Evolutionary conservation across 352 stramenopile genomes (phyloP), one percentile per base, ranked within the genome.

Genomic region (Pythium graminicola): DNA sequence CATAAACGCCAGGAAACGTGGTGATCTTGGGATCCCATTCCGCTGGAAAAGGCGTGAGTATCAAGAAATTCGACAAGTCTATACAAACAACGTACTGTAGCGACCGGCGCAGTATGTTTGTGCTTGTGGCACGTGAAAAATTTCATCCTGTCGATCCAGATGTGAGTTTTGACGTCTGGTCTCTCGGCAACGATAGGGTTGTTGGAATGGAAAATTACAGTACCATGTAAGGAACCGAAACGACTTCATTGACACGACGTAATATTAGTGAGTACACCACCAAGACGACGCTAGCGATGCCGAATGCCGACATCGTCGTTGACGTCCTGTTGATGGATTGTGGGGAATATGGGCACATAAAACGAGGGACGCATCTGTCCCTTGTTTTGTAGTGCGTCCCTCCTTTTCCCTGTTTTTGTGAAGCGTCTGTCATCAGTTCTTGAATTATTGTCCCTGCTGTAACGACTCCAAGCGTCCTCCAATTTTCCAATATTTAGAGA

Each of bases 11-110:
- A 5, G 89, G 89, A 35, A 95, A 95, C 27, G 89, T 97, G 31
- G 89, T 96, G 67, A 97, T 96, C 69, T 97, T 96, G 9, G 83
- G 67, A 38, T 97, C 82, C 89, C 89, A 96, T 36, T 83, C 69
- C 22, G 67, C 83, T 94, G 26, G 10, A 22, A 14, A 32, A n/a
- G 2, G 3, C 16, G 22, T 47, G 9, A 32, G 22, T 47, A 47
- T n/a, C 14, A 24, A 47, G 13, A 45, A 17, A 6, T 54, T 1
- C 10, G 16, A 49, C 41, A 14, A 43, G 11, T 35, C 17, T 17
- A 46, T 4, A 10, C 6, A 60, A 13, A 11, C 2, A 11, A 67
- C 71, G 33, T 50, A 91, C 76, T 57, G 44, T 81, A 95, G 7
- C 66, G 53, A 2, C 80, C 81, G 17, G 69, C 41, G 58, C 85